These are phyloP conservation scores for Cercophora sp. DNA, from an alignment of 495 filamentous ascomycete genomes.

Conservation along the genomic window DNA sequence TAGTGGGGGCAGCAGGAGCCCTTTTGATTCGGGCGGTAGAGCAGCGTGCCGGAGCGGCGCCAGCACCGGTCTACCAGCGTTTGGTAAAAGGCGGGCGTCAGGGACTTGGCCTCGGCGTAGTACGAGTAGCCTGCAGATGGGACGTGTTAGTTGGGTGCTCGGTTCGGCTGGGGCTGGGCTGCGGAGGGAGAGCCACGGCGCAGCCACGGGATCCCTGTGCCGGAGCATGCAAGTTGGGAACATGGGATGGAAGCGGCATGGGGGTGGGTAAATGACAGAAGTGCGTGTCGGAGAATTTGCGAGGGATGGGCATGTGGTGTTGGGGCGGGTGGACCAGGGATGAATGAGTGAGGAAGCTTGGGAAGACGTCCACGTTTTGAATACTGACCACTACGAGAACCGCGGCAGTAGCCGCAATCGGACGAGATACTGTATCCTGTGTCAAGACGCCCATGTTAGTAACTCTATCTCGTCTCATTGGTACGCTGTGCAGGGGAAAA, in stretches of 20 bases:
- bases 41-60: slow-evolving; percentile 76
- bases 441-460: slow-evolving; percentile 8
- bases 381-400: slow-evolving; percentile 39
- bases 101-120: slow-evolving; percentile 65
- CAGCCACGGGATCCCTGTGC: slow-evolving; percentile 5
- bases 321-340: too few relatives aligned
- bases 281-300: slow-evolving; percentile 19
- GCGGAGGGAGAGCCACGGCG: too few relatives aligned
- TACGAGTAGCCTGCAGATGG: slow-evolving; percentile 69
- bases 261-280: slow-evolving; percentile 2
- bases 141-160: background rate
- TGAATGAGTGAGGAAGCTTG: background rate
- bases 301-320: slow-evolving; percentile 11
- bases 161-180: too few relatives aligned
- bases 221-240: slow-evolving; percentile 4
- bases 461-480: background rate
- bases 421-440: slow-evolving; percentile 45
- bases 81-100: slow-evolving; percentile 75
- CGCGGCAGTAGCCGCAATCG: slow-evolving; percentile 51
- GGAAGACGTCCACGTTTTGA: slow-evolving; percentile 33
- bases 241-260: slow-evolving; percentile 3
- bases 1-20: slow-evolving; percentile 94
- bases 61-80: slow-evolving; percentile 80
- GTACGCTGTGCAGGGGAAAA: too few relatives aligned
- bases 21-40: slow-evolving; percentile 85